A percentile compares a stretch with the other conserved stretches of the same genome.
These are phyloP conservation scores for Rubia peregrina DNA, from an alignment of 305 asterid genomes.

Conservation along the genomic window DNA sequence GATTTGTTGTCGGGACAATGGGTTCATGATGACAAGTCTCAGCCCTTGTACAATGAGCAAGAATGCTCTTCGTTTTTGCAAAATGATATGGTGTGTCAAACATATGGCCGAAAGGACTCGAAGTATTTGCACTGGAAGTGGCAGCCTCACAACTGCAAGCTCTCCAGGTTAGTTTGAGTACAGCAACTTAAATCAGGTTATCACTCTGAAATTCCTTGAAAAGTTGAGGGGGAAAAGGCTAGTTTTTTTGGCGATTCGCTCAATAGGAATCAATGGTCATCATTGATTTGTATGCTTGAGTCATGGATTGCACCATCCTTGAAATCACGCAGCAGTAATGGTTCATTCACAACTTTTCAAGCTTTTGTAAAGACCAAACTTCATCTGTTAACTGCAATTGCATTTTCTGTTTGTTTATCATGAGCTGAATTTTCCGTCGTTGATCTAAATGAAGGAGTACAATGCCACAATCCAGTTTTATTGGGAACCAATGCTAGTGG, in stretches of 20 bases:
- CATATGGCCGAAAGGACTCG: constrained; percentile 36
- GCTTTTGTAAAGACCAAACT: constrained; percentile 26
- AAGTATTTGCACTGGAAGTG: constrained; percentile 41
- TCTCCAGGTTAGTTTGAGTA: constrained; percentile 32
- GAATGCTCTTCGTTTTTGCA: constrained; percentile 30
- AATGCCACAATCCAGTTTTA: constrained; percentile 22
- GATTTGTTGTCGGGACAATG: constrained; percentile 35
- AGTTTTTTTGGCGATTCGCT: constrained; percentile 47
- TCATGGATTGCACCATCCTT: constrained; percentile 24
- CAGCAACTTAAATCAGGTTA: not conserved
- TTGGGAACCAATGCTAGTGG: constrained; percentile 23
- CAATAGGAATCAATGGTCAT: constrained; percentile 37
- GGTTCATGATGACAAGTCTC: constrained; percentile 29
- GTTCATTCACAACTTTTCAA: constrained; percentile 28
- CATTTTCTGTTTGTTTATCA: not conserved
- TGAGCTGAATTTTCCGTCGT: not conserved
- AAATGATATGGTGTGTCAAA: constrained; percentile 35
- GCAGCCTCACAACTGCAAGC: constrained; percentile 41
- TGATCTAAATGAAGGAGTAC: constrained; percentile 4
- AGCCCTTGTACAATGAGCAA: constrained; percentile 31
- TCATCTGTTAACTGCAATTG: not conserved
- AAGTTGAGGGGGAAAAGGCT: constrained; percentile 35
- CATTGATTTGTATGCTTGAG: constrained; percentile 40
- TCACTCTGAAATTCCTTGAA: constrained; percentile 25
- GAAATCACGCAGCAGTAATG: constrained; percentile 22